Evolutionary conservation across 1,284 basidiomycete species (phyloP).

Genomic region (Veloporphyrellus conicus): DNA sequence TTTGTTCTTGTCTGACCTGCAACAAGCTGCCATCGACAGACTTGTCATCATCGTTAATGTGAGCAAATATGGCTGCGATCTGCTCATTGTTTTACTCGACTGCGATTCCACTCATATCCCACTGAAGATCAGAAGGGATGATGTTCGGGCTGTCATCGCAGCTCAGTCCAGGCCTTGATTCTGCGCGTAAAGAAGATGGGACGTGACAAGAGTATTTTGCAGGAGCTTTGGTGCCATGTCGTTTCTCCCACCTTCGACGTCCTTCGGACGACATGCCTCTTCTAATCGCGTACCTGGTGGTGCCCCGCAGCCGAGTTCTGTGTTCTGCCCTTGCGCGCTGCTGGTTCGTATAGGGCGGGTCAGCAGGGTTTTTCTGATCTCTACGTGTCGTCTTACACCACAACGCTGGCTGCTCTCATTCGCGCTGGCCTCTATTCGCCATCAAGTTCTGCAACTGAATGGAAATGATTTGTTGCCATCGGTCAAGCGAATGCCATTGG

Average conservation of each 20-base stretch:
- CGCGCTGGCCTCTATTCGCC: not conserved
- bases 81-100: too few relatives aligned
- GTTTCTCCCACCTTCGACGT: too few relatives aligned
- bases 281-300: not conserved
- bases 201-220: not conserved
- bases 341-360: conserved; percentile 6
- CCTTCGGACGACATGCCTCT: too few relatives aligned
- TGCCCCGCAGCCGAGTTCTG: too few relatives aligned
- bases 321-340: too few relatives aligned
- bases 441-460: too few relatives aligned
- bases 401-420: conserved; percentile 27
- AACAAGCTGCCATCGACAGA: not conserved
- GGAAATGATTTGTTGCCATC: conserved; percentile 1
- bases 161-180: not conserved
- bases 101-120: too few relatives aligned
- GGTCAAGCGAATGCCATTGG: too few relatives aligned
- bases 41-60: not conserved
- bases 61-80: not conserved
- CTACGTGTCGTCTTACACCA: conserved; percentile 33
- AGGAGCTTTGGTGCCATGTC: too few relatives aligned
- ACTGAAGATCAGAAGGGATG: not conserved
- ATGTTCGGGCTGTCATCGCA: not conserved
- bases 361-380: conserved; percentile 20
- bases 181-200: not conserved
- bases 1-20: not conserved